phyloP scores from a whole-genome alignment of 2,329 filamentous ascomycete species.

The Fusarium guadeloupense region DNA sequence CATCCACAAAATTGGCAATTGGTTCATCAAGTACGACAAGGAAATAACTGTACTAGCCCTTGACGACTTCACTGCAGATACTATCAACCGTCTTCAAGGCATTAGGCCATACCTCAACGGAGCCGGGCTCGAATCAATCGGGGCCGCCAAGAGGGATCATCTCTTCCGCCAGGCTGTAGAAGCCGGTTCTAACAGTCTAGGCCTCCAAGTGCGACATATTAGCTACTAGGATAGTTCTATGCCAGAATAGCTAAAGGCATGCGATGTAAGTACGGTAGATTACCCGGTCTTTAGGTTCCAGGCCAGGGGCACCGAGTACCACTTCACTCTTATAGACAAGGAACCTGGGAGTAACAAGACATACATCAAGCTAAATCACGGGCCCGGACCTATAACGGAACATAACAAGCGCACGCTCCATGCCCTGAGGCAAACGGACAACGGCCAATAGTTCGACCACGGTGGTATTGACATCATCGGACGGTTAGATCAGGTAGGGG shows the following conservation, averaged over 20 bases:
- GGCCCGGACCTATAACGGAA: background rate
- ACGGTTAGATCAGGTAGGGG: background rate
- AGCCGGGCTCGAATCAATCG: background rate
- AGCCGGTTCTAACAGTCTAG: background rate
- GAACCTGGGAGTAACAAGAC: background rate
- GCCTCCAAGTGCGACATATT: background rate
- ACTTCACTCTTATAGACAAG: background rate
- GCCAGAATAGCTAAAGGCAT: background rate
- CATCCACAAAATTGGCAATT: background rate
- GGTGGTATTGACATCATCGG: background rate
- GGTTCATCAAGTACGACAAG: background rate
- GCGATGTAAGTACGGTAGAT: background rate
- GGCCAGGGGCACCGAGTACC: background rate
- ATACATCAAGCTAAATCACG: background rate
- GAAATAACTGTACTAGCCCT: background rate
- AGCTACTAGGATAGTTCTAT: background rate
- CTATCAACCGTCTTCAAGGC: background rate
- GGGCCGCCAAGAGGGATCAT: background rate
- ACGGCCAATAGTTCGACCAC: background rate
- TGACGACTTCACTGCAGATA: background rate
- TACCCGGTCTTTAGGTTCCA: background rate
- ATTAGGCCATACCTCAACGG: background rate
- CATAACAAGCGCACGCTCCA: background rate
- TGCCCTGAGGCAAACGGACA: background rate
- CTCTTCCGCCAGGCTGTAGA: background rate